Base-by-base conservation (phyloP, 2,329 filamentous ascomycete genomes). In the Fusarium fujikuroi region DNA sequence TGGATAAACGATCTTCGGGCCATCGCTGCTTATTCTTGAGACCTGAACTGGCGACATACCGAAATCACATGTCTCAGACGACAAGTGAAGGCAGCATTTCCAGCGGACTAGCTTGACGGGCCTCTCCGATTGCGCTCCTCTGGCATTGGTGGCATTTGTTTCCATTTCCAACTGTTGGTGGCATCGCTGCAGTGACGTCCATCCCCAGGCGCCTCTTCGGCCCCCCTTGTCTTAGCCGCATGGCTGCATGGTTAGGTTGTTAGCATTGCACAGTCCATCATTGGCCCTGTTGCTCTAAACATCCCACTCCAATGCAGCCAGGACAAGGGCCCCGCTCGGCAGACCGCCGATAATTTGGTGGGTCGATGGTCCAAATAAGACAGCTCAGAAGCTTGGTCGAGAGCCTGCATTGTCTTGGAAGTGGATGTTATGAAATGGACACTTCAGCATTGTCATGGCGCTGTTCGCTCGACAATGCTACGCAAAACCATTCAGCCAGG, bases 221-320 rank as follows among this genome's bases (percentile, higher is more conserved):
- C 68, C 66, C 30, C 72, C 70, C 62, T 62, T 75, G 72, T 76
- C 74, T 74, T 77, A 77, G 75, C 75, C 69, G 75, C 75, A 75
- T 72, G 56, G 57, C 39, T 70, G 64, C 63, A 66, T 66, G 44
- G 61, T 36, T 60, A 32, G 72, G 44, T 62, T 49, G 58, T 77
- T 77, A 69, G 52, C 68, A 76, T 77, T 77, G 68, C 65, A 53
- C 57, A 54, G 39, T 42, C 63, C 64, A 69, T 76, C 66, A 77
- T 77, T 77, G 76, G 75, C 66, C 53, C 60, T 60, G 49, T 43
- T 50, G 57, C 58, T 60, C 52, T 54, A 37, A 59, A 66, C 47
- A 73, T 77, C 75, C 72, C 75, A 77, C 71, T 40, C 66, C 63
- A 58, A 60, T 65, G 54, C 62, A 57, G 21, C 56, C 44, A 66